Base-by-base conservation (phyloP, 2,329 filamentous ascomycete genomes). In the Fusarium sp. region DNA sequence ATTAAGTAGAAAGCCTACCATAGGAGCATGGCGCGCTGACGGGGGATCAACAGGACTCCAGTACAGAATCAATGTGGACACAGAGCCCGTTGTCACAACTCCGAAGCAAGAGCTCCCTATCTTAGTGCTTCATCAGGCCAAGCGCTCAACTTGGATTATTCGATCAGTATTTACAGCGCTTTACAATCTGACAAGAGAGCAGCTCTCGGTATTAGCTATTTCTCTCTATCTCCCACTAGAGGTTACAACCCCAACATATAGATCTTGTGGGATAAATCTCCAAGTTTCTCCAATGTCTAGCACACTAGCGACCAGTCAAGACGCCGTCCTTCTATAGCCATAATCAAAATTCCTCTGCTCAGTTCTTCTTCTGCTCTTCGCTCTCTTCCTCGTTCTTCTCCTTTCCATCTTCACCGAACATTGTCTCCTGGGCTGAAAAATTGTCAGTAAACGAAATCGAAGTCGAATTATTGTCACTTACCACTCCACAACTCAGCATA, bases 401-500 rank as follows among this genome's bases (percentile, higher is more conserved):
- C 56, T 79, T 78, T 59, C 82, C 81, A 27, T 79, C 79, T 20
- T 85, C 85, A n/a, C 84, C 79, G 74, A 87, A 87, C 52, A 88
- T 83, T 14, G 86, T 88, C 79, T 92, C 90, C 78, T 92, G 90
- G 20, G 87, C 90, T 89, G 18, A 22, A 47, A 1, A 8, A 38
- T 24, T 30, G 51, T 75, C 58, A 75, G 71, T 46, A 27, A 44
- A 11, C 15, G 22, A 30, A 42, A 45, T 42, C 3, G 5, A 29
- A n/a, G 2, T 12, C 12, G 24, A 16, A 12, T 3, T 14, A 2
- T 27, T 47, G 16, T 1, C 24, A 85, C 90, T 86, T 83, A 93
- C 91, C 91, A 82, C 91, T 95, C 95, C 95, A 98, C 47, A 98
- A 84, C 80, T 97, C 92, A 9, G 92, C 90, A 79, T 98, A 98